phyloP scores from a whole-genome alignment of 805 yeast genomes.

The Lipomyces chichibuensis region DNA sequence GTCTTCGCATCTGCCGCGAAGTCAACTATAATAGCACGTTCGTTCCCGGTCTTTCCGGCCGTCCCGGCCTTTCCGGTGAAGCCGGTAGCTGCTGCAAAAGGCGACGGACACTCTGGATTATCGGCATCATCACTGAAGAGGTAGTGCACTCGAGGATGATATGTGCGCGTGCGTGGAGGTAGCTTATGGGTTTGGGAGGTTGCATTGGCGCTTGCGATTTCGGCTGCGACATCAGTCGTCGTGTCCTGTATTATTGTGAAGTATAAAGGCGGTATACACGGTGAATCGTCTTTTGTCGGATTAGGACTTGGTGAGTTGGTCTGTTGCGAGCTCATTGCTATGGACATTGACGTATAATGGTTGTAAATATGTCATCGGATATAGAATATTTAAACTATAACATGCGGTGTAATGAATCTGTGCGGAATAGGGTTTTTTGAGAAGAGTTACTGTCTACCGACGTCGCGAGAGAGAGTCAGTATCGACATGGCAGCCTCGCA shows the following conservation, averaged over 20 bases:
- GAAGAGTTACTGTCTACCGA: too few species aligned
- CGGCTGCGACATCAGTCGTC: constrained; percentile 12
- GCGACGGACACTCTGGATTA: constrained; percentile 16
- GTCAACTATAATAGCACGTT: constrained; percentile 43
- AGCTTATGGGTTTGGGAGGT: neutral
- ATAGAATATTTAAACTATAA: too few species aligned
- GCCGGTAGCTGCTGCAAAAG: constrained; percentile 1
- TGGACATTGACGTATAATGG: neutral
- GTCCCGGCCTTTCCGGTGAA: neutral
- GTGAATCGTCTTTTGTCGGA: neutral
- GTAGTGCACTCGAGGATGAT: constrained; percentile 46
- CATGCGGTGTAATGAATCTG: too few species aligned
- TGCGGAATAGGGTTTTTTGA: neutral
- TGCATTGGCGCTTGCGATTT: constrained; percentile 5
- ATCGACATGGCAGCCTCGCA: neutral
- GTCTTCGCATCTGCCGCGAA: constrained; percentile 44
- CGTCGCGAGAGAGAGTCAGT: neutral
- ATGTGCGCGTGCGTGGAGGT: neutral
- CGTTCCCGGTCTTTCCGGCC: neutral
- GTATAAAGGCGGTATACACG: constrained; percentile 25
- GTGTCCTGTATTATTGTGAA: constrained; percentile 26
- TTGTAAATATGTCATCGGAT: too few species aligned
- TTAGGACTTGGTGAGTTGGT: neutral
- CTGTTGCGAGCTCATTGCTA: neutral
- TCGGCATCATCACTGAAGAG: constrained; percentile 45